phyloP scores from a whole-genome alignment of 2,329 filamentous ascomycete species.

The Trichoderma sp. region DNA sequence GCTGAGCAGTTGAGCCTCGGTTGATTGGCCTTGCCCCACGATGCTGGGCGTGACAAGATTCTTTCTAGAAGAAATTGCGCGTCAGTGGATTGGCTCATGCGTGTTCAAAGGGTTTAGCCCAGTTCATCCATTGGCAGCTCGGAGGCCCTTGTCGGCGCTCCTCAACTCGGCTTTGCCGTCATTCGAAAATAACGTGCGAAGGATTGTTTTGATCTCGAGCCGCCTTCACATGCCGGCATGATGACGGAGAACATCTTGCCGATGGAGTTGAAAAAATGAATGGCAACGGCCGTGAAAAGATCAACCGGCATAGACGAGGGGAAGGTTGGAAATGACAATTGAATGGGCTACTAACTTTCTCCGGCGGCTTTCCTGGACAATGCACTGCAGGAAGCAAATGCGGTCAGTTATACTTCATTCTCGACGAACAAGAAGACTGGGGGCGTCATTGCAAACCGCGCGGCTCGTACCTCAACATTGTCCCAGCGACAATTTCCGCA shows the following conservation, averaged over 20 bases:
- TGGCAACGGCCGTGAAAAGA: neutral
- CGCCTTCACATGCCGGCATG: neutral
- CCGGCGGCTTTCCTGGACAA: conserved; percentile 78
- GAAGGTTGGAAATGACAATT: neutral
- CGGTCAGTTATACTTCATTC: conserved; percentile 7
- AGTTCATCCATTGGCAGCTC: neutral
- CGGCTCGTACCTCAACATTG: conserved; percentile 61
- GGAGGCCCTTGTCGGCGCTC: conserved; percentile 1
- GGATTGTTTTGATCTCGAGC: conserved; percentile 9
- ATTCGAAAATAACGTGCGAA: conserved; percentile 1
- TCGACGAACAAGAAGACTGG: neutral
- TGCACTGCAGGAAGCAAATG: conserved; percentile 49
- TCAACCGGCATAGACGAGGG: neutral
- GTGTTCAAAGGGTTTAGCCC: neutral
- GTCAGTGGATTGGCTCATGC: conserved; percentile 21
- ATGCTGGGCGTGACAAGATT: conserved; percentile 47
- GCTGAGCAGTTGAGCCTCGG: conserved; percentile 51
- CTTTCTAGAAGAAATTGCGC: conserved; percentile 43
- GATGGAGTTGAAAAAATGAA: neutral
- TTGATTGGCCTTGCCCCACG: conserved; percentile 40
- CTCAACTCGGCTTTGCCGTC: conserved; percentile 5
- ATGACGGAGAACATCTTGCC: neutral
- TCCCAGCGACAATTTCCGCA: conserved; percentile 87
- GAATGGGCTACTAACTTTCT: conserved; percentile 67
- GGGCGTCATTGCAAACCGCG: neutral